These are phyloP conservation scores for Thraustochytrium striatum DNA, from an alignment of 352 stramenopile genomes.

Conservation along the genomic window DNA sequence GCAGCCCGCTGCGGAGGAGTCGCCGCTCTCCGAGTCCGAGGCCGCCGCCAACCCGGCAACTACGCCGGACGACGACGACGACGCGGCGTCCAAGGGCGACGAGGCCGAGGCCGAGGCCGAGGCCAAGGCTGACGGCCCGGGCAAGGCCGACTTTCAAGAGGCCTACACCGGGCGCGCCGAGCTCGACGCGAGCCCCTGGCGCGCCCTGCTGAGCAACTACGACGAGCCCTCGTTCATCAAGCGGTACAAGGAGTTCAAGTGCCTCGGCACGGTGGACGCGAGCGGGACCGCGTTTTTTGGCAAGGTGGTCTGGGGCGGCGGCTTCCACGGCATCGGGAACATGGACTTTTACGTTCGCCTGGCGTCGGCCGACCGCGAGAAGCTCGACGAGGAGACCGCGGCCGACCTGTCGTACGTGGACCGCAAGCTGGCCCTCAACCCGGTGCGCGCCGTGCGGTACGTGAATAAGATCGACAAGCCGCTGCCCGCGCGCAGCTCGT, in stretches of 20 bases:
- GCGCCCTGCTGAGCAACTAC: background rate
- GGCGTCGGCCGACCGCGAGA: background rate
- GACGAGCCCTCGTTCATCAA: background rate
- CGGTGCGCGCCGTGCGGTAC: background rate
- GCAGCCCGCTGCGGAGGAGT: background rate
- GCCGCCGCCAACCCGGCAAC: background rate
- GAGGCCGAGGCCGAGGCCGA: background rate
- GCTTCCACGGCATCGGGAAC: background rate
- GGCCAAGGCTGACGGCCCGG: no score
- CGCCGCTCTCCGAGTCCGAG: background rate
- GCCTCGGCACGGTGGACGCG: conserved; percentile 11
- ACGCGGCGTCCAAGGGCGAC: background rate
- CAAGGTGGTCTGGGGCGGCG: background rate
- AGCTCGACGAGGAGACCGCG: background rate
- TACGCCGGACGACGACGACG: background rate
- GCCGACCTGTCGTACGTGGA: background rate
- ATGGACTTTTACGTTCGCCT: conserved; percentile 19
- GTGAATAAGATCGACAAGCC: background rate
- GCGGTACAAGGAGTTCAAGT: background rate
- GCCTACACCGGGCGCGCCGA: conserved; percentile 4
- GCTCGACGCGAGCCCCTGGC: conserved; percentile 28
- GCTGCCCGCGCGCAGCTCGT: background rate
- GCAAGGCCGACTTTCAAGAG: background rate
- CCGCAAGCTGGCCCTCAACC: conserved; percentile 14
- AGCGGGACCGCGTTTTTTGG: background rate